phyloP scores from a whole-genome alignment of 371 early-diverging fungal species.

The Lichtheimia ornata region DNA sequence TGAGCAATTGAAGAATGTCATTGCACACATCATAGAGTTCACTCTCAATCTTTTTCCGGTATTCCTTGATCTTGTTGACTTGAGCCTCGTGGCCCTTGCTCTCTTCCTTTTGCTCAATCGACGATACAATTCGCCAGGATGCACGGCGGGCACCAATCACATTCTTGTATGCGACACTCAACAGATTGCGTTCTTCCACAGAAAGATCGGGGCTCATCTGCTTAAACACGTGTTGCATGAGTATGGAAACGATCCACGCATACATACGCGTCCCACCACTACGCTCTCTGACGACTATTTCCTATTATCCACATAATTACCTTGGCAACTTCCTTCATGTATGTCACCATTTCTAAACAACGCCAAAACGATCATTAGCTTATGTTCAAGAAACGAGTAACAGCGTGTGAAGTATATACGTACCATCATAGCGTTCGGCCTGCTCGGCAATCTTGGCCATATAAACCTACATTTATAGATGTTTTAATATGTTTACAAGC shows the following conservation, averaged over 20 bases:
- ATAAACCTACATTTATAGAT: conserved; percentile 42
- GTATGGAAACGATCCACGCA: neutral
- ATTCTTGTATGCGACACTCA: conserved; percentile 99
- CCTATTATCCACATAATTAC: conserved; percentile 19
- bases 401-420: neutral
- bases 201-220: conserved; percentile 75
- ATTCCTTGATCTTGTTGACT: conserved; percentile 85
- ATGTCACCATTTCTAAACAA: conserved; percentile 88
- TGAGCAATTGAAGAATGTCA: conserved; percentile 94
- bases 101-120: conserved; percentile 98
- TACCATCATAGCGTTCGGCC: conserved; percentile 99
- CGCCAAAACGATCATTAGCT: conserved; percentile 31
- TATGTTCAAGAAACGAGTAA: neutral
- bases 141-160: conserved; percentile 99
- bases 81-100: conserved; percentile 86
- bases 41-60: conserved; percentile 90
- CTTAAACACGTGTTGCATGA: conserved; percentile 1
- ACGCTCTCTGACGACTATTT: neutral
- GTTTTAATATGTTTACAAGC: neutral
- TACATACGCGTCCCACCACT: neutral
- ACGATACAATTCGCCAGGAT: conserved; percentile 99
- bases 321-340: conserved; percentile 87
- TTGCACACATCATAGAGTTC: conserved; percentile 95
- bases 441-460: conserved; percentile 99
- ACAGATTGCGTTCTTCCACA: conserved; percentile 97